A percentile compares a stretch with the other conserved stretches of the same genome.
phyloP scores from a whole-genome alignment of 352 stramenopile genomes.

The Globisporangium nagaii region DNA sequence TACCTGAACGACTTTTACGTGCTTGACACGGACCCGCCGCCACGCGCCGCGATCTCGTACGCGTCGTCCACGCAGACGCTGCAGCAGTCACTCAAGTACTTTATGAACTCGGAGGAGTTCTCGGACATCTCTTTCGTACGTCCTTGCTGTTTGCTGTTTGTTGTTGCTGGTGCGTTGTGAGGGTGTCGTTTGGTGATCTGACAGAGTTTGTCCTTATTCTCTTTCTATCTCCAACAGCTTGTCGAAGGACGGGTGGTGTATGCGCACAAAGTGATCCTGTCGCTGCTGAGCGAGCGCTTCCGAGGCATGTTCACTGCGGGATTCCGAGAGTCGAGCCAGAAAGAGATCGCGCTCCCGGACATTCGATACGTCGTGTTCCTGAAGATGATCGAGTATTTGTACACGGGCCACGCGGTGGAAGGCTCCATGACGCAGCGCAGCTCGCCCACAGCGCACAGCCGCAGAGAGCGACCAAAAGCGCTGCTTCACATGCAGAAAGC shows the following conservation, averaged over 20 bases:
- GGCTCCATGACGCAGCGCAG: background rate
- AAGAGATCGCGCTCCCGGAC: conserved; percentile 87
- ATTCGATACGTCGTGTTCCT: conserved; percentile 89
- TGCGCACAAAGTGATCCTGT: conserved; percentile 93
- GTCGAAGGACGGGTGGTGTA: conserved; percentile 92
- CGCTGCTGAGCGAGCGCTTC: conserved; percentile 91
- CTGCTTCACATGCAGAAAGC: background rate
- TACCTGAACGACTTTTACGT: conserved; percentile 95
- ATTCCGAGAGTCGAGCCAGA: conserved; percentile 83
- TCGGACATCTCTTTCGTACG: conserved; percentile 92
- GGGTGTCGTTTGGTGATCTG: background rate
- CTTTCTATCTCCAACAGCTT: conserved; percentile 27
- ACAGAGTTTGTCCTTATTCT: background rate
- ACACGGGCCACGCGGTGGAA: conserved; percentile 69
- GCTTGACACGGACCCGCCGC: conserved; percentile 92
- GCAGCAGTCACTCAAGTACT: conserved; percentile 77
- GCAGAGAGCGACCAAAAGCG: background rate
- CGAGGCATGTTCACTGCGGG: conserved; percentile 93
- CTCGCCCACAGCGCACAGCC: background rate
- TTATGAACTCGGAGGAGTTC: conserved; percentile 92
- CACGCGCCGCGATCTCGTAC: conserved; percentile 75
- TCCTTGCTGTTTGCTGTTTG: conserved; percentile 5
- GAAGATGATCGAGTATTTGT: conserved; percentile 93
- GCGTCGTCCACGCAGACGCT: conserved; percentile 59
- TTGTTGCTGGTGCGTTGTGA: background rate